A percentile compares a stretch with the other conserved stretches of the same genome.
These are phyloP conservation scores for Fennellomyces sp. DNA, from an alignment of 371 early-diverging fungal genomes.

Conservation along the genomic window DNA sequence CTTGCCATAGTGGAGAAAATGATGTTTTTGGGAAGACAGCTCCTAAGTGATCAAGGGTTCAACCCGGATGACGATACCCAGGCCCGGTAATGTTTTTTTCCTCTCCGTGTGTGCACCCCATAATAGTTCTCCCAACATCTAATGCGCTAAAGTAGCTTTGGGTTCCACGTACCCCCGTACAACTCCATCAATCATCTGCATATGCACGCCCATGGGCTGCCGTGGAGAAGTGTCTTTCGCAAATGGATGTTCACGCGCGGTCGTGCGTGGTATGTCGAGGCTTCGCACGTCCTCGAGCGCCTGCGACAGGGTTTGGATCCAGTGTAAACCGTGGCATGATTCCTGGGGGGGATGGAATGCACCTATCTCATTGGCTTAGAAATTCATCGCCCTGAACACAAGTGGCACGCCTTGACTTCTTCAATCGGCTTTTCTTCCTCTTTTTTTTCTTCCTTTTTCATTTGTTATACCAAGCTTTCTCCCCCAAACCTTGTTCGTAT, in stretches of 20 bases:
- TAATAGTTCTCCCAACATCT: background rate
- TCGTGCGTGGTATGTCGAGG: conserved; percentile 35
- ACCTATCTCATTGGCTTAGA: too few relatives aligned
- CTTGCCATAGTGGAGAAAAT: conserved; percentile 39
- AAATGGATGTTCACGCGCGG: conserved; percentile 25
- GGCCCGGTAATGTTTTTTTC: conserved; percentile 6
- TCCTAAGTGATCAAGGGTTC: conserved; percentile 44
- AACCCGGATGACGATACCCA: conserved; percentile 26
- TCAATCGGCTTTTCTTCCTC: too few relatives aligned
- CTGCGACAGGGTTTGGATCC: conserved; percentile 11
- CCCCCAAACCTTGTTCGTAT: too few relatives aligned
- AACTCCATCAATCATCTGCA: conserved; percentile 64
- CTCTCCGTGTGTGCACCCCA: background rate
- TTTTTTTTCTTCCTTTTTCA: too few relatives aligned
- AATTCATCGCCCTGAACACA: too few relatives aligned
- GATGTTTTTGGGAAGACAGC: conserved; percentile 35
- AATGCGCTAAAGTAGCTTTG: conserved; percentile 29
- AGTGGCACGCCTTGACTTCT: too few relatives aligned
- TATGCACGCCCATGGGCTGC: conserved; percentile 58
- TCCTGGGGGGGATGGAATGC: background rate
- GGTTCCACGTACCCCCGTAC: conserved; percentile 76
- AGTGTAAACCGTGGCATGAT: too few relatives aligned
- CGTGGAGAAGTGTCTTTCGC: conserved; percentile 43
- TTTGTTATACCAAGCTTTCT: too few relatives aligned
- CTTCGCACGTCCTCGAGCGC: conserved; percentile 13